Base-by-base conservation (phyloP, 495 filamentous ascomycete species). In the Patellaria atrata region DNA sequence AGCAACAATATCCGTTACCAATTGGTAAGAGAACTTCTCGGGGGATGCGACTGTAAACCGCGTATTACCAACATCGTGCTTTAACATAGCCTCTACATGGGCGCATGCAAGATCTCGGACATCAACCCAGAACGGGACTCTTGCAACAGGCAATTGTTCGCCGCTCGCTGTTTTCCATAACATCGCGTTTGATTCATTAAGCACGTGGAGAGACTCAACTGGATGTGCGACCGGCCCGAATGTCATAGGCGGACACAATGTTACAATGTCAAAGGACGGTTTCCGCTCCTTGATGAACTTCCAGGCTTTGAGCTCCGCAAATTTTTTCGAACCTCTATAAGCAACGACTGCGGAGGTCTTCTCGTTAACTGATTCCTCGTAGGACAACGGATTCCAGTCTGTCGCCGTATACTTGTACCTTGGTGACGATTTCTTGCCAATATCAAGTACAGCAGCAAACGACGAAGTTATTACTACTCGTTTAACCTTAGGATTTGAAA, bases 181-280 rank as follows among this genome's bases (percentile, higher is more conserved):
- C 14, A 17, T 38, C 1, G 44, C 28, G 18, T 53, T 57, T 0
- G 58, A 59, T 22, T 57, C 53, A 28, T 66, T 66, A 4, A 66
- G 45, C 0, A 47, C 24, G 0, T 39, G 40, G 11, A 58, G 33
- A 11, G 29, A 37, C 0, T 38, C 11, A 0, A 62, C 51, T 4
- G 58, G 52, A 38, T 67, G 58, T 2, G 53, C 52, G 6, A 62
- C 47, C 0, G 64, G 63, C 2, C 65, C 65, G 34, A 64, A 66
- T 0, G 55, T 55, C 61, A 65, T 63, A 5, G 63, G 59, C 17
- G 62, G 54, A 36, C 50, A 53, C 0, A 57, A 30, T 13, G 49
- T 44, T 13, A 45, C 49, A 4, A 57, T 12, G 24, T 53, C 47
- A 24, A 53, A 55, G 9, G 20, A 12, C 4, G 43, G 33, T 15